Evolutionary conservation across 257 asterid species (phyloP).

Genomic region (Solanum gracilifrons): DNA sequence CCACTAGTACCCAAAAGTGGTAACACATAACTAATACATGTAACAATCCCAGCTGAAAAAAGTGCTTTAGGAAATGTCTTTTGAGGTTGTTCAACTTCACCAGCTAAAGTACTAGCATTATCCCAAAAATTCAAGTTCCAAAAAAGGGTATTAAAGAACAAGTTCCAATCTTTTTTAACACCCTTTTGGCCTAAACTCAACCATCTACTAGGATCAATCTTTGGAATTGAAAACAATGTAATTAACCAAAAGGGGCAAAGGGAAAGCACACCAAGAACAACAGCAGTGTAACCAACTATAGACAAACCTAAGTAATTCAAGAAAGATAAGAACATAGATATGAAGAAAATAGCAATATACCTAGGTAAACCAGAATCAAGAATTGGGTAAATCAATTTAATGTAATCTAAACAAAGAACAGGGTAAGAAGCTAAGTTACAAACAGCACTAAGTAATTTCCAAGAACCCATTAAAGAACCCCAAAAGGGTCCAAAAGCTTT

Average conservation of each 20-base stretch:
- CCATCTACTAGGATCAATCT: slow-evolving; percentile 30
- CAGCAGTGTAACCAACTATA: slow-evolving; percentile 18
- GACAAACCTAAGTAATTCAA: neutral
- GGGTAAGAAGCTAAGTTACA: slow-evolving; percentile 48
- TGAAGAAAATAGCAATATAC: slow-evolving; percentile 9
- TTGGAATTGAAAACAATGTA: slow-evolving; percentile 17
- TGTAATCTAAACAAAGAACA: slow-evolving; percentile 31
- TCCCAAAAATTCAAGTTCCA: slow-evolving; percentile 77
- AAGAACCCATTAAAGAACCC: slow-evolving; percentile 50
- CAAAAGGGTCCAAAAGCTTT: slow-evolving; percentile 53
- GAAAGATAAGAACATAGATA: neutral
- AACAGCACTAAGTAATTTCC: slow-evolving; percentile 46
- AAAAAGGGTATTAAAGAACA: slow-evolving; percentile 58
- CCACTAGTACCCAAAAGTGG: slow-evolving; percentile 53
- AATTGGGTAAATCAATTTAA: slow-evolving; percentile 30
- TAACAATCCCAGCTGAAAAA: slow-evolving; percentile 35
- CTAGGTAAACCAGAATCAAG: slow-evolving; percentile 34
- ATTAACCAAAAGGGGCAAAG: slow-evolving; percentile 26
- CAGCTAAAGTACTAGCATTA: slow-evolving; percentile 60
- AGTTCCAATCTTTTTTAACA: slow-evolving; percentile 46
- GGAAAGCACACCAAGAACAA: slow-evolving; percentile 25
- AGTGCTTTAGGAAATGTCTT: slow-evolving; percentile 48
- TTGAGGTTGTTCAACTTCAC: slow-evolving; percentile 59
- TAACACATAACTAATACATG: slow-evolving; percentile 47
- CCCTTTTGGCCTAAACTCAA: slow-evolving; percentile 45